Conservation (phyloP, 2,329 filamentous ascomycete genomes). For the Celoporthe dispersa region DNA sequence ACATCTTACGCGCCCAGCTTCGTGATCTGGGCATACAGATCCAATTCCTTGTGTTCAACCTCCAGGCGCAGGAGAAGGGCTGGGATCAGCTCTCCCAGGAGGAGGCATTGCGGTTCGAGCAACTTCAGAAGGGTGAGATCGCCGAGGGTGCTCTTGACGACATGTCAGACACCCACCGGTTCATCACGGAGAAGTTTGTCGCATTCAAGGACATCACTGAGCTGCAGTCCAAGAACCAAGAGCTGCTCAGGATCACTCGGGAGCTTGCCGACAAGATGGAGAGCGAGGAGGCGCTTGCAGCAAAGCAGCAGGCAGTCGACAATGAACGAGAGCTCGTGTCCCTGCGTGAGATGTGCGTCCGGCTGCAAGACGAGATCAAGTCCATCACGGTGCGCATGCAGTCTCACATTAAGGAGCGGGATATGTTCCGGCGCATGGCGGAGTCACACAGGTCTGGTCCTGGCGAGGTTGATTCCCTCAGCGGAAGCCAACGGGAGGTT, state of each 20-base stretch:
- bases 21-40: constrained; percentile 89
- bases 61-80: constrained; percentile 81
- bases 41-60: constrained; percentile 86
- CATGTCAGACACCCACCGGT: constrained; percentile 81
- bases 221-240: constrained; percentile 85
- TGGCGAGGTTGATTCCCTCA: constrained; percentile 67
- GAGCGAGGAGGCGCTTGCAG: constrained; percentile 79
- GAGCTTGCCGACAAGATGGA: constrained; percentile 89
- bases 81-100: constrained; percentile 71
- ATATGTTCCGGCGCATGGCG: constrained; percentile 96
- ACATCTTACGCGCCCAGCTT: constrained; percentile 82
- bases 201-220: constrained; percentile 86
- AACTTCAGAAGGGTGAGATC: constrained; percentile 76
- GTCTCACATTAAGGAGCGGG: constrained; percentile 92
- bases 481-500: constrained; percentile 65
- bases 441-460: constrained; percentile 66
- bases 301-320: constrained; percentile 64
- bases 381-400: constrained; percentile 83
- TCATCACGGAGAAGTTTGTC: constrained; percentile 89
- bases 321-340: constrained; percentile 74
- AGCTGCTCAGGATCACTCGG: constrained; percentile 80
- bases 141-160: constrained; percentile 72
- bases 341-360: constrained; percentile 39
- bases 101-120: constrained; percentile 76
- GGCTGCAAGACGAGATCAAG: constrained; percentile 79